Evolutionary conservation across 1,284 basidiomycete genomes (phyloP).

Genomic region (Rhizoctonia solani): DNA sequence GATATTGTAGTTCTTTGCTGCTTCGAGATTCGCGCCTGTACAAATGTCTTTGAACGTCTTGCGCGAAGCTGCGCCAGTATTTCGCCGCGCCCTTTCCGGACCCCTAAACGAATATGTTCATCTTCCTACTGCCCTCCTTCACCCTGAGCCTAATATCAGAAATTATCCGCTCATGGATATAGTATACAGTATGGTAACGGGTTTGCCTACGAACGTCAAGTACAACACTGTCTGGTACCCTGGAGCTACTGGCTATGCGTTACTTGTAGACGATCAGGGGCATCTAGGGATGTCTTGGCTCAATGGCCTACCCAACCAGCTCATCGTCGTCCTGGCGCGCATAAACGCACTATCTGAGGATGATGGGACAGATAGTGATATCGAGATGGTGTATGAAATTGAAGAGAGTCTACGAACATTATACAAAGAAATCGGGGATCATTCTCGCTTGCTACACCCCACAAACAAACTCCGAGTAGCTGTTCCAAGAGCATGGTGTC

Average conservation of each 20-base stretch:
- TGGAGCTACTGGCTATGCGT: too few species aligned
- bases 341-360: constrained; percentile 1
- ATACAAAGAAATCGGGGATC: too few species aligned
- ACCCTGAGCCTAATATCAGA: neutral
- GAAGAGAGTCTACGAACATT: too few species aligned
- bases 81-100: neutral
- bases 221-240: too few species aligned
- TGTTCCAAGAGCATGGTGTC: constrained; percentile 3
- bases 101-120: neutral
- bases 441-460: neutral
- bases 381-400: neutral
- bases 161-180: neutral
- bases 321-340: constrained; percentile 1
- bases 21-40: too few species aligned
- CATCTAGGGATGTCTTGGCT: neutral
- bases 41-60: too few species aligned
- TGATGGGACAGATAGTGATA: neutral
- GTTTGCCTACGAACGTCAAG: too few species aligned
- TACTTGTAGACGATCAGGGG: too few species aligned
- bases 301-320: constrained; percentile 2
- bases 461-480: neutral
- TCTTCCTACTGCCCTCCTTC: neutral
- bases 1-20: too few species aligned
- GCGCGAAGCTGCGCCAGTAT: too few species aligned
- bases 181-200: too few species aligned